Evolutionary conservation across 345 rosid species (phyloP), one percentile per base, ranked within the genome.

Genomic region (Carallia pectinifolia): DNA sequence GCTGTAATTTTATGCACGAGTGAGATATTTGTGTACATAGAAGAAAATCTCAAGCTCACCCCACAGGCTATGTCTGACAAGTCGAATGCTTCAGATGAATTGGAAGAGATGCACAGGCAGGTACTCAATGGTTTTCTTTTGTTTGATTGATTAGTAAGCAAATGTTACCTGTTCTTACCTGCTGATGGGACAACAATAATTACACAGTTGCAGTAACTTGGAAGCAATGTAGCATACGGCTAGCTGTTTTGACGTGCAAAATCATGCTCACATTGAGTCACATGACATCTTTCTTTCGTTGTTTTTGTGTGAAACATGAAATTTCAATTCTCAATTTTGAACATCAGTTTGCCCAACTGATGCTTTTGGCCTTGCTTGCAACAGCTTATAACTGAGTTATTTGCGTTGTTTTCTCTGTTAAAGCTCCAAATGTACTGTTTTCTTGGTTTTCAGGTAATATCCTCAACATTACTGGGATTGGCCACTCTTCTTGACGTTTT

Each of bases 51-150:
- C 74, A 95, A 81, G 82, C 96, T 92, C 66, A 84, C 90, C 50
- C 90, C 97, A 36, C 84, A 89, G 75, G 84, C 68, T 73, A 68
- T 95, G 74, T 86, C 92, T 30, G 99, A 92, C 78, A 95, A 87
- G 85, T 87, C 85, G 72, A 76, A 81, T 84, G 92, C 97, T n/a
- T 64, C 74, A 62, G 99, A 95, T 83, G 97, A 95, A 79, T 71
- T 88, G 76, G 86, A 89, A 81, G 96, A 95, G 84, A 92, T 92
- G 96, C 86, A 90, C 75, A 96, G 84, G 79, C 97, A 95, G 97
- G 97, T 95, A 80, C 71, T 59, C 59, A 54, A 27, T 67, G 63
- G 50, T 68, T 58, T 39, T 38, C 23, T 38, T 29, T 37, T 69
- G 12, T 18, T 65, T 53, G 55, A 6, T 66, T 64, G 53, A 27